Percentiles rank a stretch among this genome's conserved stretches.
Conservation (phyloP, 2,329 filamentous ascomycete species). For the Scopulariopsis brevicaulis region DNA sequence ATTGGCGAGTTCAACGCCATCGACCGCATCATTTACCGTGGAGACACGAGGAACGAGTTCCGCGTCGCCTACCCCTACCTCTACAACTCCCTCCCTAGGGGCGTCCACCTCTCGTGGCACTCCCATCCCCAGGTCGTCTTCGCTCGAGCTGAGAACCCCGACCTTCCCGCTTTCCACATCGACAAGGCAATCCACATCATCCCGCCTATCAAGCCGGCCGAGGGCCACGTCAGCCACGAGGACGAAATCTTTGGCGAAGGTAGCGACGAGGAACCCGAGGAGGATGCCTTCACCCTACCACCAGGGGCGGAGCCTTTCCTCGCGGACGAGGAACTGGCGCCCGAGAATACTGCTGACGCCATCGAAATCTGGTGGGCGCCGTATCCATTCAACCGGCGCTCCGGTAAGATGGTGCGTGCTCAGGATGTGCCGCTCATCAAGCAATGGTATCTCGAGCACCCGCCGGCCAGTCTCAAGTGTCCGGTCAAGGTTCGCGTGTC, state of each 20-base stretch:
- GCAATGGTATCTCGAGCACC: slow-evolving; percentile 97
- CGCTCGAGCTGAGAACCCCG: slow-evolving; percentile 74
- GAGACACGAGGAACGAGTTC: slow-evolving; percentile 89
- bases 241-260: slow-evolving; percentile 83
- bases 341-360: slow-evolving; percentile 77
- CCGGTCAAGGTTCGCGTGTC: slow-evolving; percentile 96
- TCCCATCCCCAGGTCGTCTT: slow-evolving; percentile 91
- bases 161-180: slow-evolving; percentile 92
- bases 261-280: slow-evolving; percentile 61
- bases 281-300: slow-evolving; percentile 78
- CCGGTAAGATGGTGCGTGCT: slow-evolving; percentile 89
- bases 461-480: slow-evolving; percentile 47
- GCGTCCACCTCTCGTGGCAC: slow-evolving; percentile 88
- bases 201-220: slow-evolving; percentile 90
- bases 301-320: slow-evolving; percentile 77
- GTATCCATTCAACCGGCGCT: slow-evolving; percentile 87
- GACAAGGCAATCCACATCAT: slow-evolving; percentile 97
- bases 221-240: slow-evolving; percentile 83
- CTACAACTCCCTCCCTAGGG: slow-evolving; percentile 92
- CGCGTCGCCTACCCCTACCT: slow-evolving; percentile 88
- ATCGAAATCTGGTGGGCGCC: slow-evolving; percentile 98
- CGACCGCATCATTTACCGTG: slow-evolving; percentile 96
- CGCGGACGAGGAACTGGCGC: slow-evolving; percentile 79
- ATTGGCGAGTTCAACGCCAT: slow-evolving; percentile 99
- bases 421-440: slow-evolving; percentile 96